phyloP scores from a whole-genome alignment of 768 basidiomycete species.

The Hygrocybe punicea region DNA sequence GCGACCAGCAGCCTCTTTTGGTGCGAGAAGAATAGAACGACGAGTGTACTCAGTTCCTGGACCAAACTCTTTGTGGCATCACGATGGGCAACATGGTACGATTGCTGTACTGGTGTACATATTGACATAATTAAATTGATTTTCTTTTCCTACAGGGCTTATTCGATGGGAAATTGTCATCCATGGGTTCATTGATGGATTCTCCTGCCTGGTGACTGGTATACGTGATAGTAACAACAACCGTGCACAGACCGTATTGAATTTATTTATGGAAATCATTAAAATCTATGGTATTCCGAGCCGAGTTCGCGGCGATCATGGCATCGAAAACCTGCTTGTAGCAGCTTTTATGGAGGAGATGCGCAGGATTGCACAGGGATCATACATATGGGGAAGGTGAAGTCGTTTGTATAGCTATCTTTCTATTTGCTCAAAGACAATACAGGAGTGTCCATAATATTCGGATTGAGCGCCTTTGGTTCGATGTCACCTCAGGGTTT shows the following conservation, averaged over 20 bases:
- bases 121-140: background rate
- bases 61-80: constrained; percentile 39
- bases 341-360: constrained; percentile 29
- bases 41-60: constrained; percentile 33
- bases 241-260: constrained; percentile 35
- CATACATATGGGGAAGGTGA: constrained; percentile 40
- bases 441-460: constrained; percentile 41
- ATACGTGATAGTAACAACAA: constrained; percentile 42
- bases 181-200: constrained; percentile 45
- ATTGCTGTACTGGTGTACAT: constrained; percentile 12
- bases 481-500: constrained; percentile 34
- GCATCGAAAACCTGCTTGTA: constrained; percentile 33
- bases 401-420: background rate
- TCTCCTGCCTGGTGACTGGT: constrained; percentile 34
- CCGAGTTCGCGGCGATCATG: constrained; percentile 31
- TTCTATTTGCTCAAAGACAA: background rate
- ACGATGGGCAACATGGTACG: constrained; percentile 38
- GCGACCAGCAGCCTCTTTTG: constrained; percentile 20
- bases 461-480: constrained; percentile 40
- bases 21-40: constrained; percentile 20
- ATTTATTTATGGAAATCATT: constrained; percentile 27
- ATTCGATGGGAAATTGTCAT: constrained; percentile 38
- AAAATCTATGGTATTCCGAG: constrained; percentile 25
- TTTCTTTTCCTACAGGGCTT: constrained; percentile 25
- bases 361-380: constrained; percentile 23